These are phyloP conservation scores for Arxiozyma heterogenica DNA, from an alignment of 1,139 yeast species.

Conservation along the genomic window DNA sequence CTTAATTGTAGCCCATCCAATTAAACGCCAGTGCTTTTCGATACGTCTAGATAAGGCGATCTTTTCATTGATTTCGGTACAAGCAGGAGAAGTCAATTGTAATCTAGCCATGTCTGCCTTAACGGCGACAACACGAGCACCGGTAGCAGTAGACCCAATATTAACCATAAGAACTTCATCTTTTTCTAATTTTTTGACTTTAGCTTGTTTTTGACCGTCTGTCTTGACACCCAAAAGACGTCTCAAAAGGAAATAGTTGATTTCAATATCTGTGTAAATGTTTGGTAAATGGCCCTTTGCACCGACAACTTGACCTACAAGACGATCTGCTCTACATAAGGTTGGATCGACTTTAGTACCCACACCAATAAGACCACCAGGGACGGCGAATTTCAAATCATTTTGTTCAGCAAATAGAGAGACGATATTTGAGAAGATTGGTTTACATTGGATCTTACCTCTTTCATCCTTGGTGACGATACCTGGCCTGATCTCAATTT, in stretches of 20 bases:
- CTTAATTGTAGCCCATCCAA: constrained; percentile 99
- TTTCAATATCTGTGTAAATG: constrained; percentile 93
- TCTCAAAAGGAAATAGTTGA: constrained; percentile 92
- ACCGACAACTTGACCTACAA: constrained; percentile 98
- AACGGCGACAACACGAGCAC: constrained; percentile 97
- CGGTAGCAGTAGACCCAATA: constrained; percentile 98
- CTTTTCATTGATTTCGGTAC: constrained; percentile 97
- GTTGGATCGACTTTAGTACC: constrained; percentile 99
- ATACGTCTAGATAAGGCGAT: constrained; percentile 98
- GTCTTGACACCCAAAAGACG: constrained; percentile 97
- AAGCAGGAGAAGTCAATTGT: constrained; percentile 93
- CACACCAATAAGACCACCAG: constrained; percentile 99
- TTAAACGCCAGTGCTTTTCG: constrained; percentile 99
- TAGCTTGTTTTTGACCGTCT: constrained; percentile 94
- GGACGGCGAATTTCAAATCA: constrained; percentile 96
- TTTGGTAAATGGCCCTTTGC: constrained; percentile 94
- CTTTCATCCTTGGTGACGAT: constrained; percentile 82
- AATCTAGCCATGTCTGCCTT: constrained; percentile 99
- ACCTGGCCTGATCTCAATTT: constrained; percentile 89
- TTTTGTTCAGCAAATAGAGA: constrained; percentile 96
- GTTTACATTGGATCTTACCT: constrained; percentile 90
- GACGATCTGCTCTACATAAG: constrained; percentile 96
- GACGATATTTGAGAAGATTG: constrained; percentile 88
- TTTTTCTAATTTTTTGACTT: constrained; percentile 86
- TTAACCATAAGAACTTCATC: constrained; percentile 98